These are phyloP conservation scores for Pseudocercospora ulei DNA, from an alignment of 2,329 filamentous ascomycete genomes.

Conservation along the genomic window DNA sequence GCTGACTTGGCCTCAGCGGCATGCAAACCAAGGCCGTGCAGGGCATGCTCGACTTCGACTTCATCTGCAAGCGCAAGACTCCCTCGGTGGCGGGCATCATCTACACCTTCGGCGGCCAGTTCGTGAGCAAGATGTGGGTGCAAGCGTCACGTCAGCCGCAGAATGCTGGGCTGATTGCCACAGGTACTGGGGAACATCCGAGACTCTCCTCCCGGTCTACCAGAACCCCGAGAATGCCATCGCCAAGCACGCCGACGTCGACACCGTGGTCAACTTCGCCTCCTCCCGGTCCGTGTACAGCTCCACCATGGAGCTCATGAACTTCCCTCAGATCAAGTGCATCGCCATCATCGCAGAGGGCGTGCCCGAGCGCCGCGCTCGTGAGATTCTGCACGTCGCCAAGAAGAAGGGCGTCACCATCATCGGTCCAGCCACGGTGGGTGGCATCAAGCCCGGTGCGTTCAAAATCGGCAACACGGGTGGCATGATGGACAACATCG, in stretches of 20 bases:
- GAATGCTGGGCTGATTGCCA: background rate
- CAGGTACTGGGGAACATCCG: conserved; percentile 95
- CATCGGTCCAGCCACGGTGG: conserved; percentile 94
- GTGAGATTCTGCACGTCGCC: conserved; percentile 93
- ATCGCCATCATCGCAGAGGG: conserved; percentile 99
- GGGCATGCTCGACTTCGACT: conserved; percentile 88
- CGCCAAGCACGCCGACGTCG: conserved; percentile 91
- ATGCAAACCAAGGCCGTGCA: conserved; percentile 72
- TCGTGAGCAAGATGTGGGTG: conserved; percentile 93
- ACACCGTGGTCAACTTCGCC: conserved; percentile 98
- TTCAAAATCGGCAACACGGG: conserved; percentile 99
- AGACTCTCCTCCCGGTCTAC: conserved; percentile 97
- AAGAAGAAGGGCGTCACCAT: conserved; percentile 99
- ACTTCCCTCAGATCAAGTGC: conserved; percentile 91
- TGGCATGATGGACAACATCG: conserved; percentile 99
- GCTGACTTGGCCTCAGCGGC: conserved; percentile 49
- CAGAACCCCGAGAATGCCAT: conserved; percentile 87
- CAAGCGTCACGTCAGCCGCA: background rate
- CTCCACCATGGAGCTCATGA: conserved; percentile 98
- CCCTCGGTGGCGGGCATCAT: conserved; percentile 98
- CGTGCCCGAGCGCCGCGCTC: conserved; percentile 95
- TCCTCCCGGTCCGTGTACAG: conserved; percentile 97
- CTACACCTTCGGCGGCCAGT: conserved; percentile 99
- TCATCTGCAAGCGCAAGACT: conserved; percentile 97
- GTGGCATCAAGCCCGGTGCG: conserved; percentile 97